Base-by-base conservation (phyloP, 352 stramenopile genomes). In the Phytopythium helicoides region DNA sequence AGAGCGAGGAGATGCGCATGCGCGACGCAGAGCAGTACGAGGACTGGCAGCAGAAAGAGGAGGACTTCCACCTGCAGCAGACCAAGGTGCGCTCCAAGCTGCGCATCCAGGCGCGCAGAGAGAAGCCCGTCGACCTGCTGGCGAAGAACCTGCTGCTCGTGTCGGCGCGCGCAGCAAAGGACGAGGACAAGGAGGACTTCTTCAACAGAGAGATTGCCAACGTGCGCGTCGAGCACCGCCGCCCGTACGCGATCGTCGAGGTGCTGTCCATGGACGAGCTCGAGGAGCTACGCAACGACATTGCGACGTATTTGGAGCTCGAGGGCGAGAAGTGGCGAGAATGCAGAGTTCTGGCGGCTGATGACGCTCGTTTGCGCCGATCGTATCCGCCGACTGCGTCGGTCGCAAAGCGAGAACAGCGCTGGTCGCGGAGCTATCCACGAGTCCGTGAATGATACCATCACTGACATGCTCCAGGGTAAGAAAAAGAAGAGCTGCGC, bases 101-200 rank as follows among this genome's bases (percentile, higher is more conserved):
- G 36, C 79, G 81, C 25, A 92, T 92, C 54, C 58, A 73, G 10
- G 92, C 98, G 54, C 87, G 88, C 6, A 76, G 97, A n/a, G 92
- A 98, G 59, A 93, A 97, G 54, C 96, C 97, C 1, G 90, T 99
- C 57, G 97, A 99, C 70, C 55, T 98, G 36, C 61, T 99, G 22
- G 96, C 96, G n/a, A 99, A 99, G 77, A 99, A 99, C 71, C 65
- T 99, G 42, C 75, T 99, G n/a, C 66, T 99, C 1, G 94, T 98
- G 56, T 96, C 71, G 25, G 72, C 62, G 59, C 82, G 35, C 68
- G 63, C 54, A 38, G 37, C 89, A 23, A 80, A 95, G 47, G 75
- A 90, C 40, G 84, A 94, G 8, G 69, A 71, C 3, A 62, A 76
- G 6, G 58, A 68, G 5, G 60, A 66, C 9, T 62, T 63, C 14